Evolutionary conservation across 371 early-diverging fungal genomes (phyloP), one percentile per base, ranked within the genome.

Genomic region (Actinomortierella ambigua): DNA sequence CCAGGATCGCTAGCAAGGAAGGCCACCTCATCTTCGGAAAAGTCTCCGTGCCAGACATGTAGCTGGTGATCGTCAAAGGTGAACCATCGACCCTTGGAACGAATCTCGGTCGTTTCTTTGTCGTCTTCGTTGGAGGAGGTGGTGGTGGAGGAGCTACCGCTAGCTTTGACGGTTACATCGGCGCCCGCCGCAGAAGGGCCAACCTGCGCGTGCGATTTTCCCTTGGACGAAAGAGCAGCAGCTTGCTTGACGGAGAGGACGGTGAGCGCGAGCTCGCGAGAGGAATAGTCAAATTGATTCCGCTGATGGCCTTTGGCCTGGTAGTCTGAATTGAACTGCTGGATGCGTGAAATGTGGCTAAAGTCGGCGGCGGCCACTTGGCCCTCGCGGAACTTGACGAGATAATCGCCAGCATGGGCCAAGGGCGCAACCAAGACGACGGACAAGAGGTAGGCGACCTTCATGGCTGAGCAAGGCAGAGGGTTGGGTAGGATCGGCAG

Each of bases 31-130:
- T 57, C 51, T 15, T 73, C 75, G 3, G 67, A 49, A 57, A 73
- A 73, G 24, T 73, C 61, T 0, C 75, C 75, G 24, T 73, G 67
- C 75, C 75, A 73, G 51, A 73, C 53, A 54, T 73, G 75, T 34
- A 73, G 67, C n/a, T 63, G 54, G 0, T 46, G 18, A 26, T 73
- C 75, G 29, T 67, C 64, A 54, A 73, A 73, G 0, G 68, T 67
- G 57, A 57, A 67, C 75, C 75, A 73, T 28, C 67, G 68, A 49
- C 75, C 75, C 23, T 63, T 67, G 39, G 75, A 73, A 27, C 53
- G 60, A 50, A 73, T 73, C 46, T 65, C 18, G 22, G 56, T 15
- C 14, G 62, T 2, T 23, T 40, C 42, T 40, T 18, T 17, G 4
- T 26, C 26, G 14, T 46, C 22, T 4, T 15, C 22, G 4, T 8